Percentiles rank a stretch among this genome's conserved stretches.
Evolutionary conservation across 257 asterid species (phyloP).

Genomic region (Fraxinus pennsylvanica): DNA sequence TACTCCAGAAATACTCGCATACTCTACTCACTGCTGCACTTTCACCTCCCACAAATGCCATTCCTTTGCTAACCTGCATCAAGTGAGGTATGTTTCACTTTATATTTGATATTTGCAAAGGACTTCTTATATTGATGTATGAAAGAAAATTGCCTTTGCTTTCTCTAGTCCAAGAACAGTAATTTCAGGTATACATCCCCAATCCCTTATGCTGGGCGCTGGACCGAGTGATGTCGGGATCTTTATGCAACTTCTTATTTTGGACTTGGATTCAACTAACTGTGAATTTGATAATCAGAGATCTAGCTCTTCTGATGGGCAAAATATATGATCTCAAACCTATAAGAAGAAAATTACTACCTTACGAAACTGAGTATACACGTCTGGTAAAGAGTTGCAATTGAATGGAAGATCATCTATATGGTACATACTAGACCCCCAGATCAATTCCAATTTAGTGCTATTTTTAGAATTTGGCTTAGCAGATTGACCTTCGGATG

Average conservation of each 20-base stretch:
- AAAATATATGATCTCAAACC: constrained; percentile 6
- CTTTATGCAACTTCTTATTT: constrained; percentile 61
- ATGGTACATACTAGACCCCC: constrained; percentile 92
- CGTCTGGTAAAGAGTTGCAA: constrained; percentile 66
- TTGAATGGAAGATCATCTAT: constrained; percentile 80
- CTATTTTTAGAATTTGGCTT: constrained; percentile 26
- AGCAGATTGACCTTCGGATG: constrained; percentile 34
- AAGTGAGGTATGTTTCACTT: constrained; percentile 6
- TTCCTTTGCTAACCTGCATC: constrained; percentile 73
- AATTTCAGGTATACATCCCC: constrained; percentile 82
- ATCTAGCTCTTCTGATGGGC: constrained; percentile 12
- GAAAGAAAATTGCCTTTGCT: constrained; percentile 52
- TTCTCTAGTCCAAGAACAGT: constrained; percentile 59
- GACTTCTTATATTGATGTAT: constrained; percentile 6
- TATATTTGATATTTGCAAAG: constrained; percentile 5
- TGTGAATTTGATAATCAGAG: constrained; percentile 40
- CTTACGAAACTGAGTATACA: constrained; percentile 93
- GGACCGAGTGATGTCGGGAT: constrained; percentile 78
- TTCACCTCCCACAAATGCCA: constrained; percentile 89
- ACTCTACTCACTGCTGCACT: constrained; percentile 82
- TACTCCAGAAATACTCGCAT: constrained; percentile 90
- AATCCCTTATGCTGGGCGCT: constrained; percentile 60
- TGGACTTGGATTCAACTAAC: constrained; percentile 78
- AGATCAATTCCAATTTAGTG: constrained; percentile 58
- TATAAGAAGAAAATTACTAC: constrained; percentile 34